These are phyloP conservation scores for Hanseniaspora singularis DNA, from an alignment of 805 yeast species.

Conservation along the genomic window DNA sequence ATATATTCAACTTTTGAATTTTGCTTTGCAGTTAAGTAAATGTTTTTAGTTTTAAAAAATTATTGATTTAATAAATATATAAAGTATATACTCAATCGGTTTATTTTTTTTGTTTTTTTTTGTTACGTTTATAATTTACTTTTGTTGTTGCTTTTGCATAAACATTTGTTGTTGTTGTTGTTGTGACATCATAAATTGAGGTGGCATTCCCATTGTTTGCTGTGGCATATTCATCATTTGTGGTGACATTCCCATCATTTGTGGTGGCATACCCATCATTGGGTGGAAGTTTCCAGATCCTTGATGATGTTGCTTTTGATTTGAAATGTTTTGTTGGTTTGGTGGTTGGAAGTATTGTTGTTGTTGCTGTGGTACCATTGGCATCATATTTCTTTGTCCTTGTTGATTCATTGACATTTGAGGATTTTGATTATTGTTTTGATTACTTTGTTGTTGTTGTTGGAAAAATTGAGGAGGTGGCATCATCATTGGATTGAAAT, in stretches of 20 bases:
- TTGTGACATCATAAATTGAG: conserved; percentile 16
- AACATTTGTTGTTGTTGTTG: conserved; percentile 1
- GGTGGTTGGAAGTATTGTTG: conserved; percentile 11
- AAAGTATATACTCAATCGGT: neutral
- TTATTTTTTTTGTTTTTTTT: neutral
- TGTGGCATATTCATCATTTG: conserved; percentile 20
- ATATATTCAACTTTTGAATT: conserved; percentile 63
- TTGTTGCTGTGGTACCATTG: neutral
- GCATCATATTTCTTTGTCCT: too few species aligned
- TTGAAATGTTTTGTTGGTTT: too few species aligned
- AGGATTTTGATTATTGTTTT: too few species aligned
- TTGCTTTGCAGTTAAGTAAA: conserved; percentile 37
- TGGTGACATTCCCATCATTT: neutral
- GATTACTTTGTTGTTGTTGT: neutral
- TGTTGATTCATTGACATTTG: too few species aligned
- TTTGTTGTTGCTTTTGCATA: neutral
- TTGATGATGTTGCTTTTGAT: neutral
- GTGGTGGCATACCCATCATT: conserved; percentile 16
- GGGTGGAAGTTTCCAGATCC: neutral
- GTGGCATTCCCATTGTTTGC: conserved; percentile 18
- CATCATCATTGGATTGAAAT: neutral
- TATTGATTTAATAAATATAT: neutral
- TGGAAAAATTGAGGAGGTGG: neutral
- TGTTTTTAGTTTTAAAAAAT: neutral
- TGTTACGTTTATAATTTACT: neutral